Evolutionary conservation across 805 yeast genomes (phyloP).

Genomic region (Hanseniaspora lindneri): DNA sequence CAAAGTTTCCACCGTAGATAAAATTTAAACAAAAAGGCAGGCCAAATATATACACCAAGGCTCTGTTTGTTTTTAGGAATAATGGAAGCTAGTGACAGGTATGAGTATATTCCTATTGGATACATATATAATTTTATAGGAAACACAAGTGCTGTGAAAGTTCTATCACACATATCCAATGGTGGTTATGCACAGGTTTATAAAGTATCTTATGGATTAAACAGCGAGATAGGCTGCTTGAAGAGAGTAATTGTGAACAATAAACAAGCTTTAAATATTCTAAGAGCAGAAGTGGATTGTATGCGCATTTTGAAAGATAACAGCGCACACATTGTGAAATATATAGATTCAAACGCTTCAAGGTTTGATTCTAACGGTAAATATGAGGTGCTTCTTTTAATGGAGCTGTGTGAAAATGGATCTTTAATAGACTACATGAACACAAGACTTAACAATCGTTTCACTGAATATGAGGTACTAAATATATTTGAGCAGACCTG

Average conservation of each 20-base stretch:
- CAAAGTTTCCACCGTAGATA: no score
- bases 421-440: conserved; percentile 76
- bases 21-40: no score
- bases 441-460: conserved; percentile 49
- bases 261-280: conserved; percentile 64
- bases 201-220: conserved; percentile 48
- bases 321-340: conserved; percentile 61
- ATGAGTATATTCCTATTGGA: conserved; percentile 8
- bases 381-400: conserved; percentile 65
- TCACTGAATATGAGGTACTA: conserved; percentile 57
- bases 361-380: conserved; percentile 44
- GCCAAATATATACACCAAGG: no score
- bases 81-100: conserved; percentile 13
- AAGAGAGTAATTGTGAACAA: conserved; percentile 94
- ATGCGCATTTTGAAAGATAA: conserved; percentile 81
- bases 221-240: conserved; percentile 59
- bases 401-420: conserved; percentile 68
- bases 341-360: conserved; percentile 91
- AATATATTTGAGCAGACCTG: conserved; percentile 58
- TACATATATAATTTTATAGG: conserved; percentile 15
- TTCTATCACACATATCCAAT: conserved; percentile 62
- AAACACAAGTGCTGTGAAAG: conserved; percentile 19
- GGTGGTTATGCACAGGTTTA: conserved; percentile 97
- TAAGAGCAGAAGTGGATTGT: conserved; percentile 93
- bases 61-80: neutral